phyloP scores from a whole-genome alignment of 2,329 filamentous ascomycete genomes.

The Dactylellina haptotyla region DNA sequence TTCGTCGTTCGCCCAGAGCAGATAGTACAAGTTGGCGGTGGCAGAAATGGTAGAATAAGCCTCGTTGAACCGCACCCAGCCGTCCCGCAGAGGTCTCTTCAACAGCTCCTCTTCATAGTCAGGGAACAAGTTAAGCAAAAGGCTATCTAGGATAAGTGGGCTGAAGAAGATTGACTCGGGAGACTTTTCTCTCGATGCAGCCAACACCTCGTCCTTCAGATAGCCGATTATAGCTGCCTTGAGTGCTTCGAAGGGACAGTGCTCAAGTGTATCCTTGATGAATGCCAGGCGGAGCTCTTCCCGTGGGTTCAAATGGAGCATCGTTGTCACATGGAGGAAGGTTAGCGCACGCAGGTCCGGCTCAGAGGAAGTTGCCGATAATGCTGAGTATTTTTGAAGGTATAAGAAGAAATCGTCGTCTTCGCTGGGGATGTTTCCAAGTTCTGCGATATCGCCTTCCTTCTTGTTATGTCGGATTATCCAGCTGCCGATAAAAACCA shows the following conservation, averaged over 20 bases:
- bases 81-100: conserved; percentile 38
- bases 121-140: conserved; percentile 56
- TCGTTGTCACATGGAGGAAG: conserved; percentile 56
- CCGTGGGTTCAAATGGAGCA: conserved; percentile 57
- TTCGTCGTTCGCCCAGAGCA: conserved; percentile 54
- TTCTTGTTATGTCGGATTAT: conserved; percentile 54
- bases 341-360: conserved; percentile 56
- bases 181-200: conserved; percentile 51
- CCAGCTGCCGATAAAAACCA: conserved; percentile 57
- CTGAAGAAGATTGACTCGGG: conserved; percentile 55
- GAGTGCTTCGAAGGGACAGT: conserved; percentile 59
- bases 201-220: conserved; percentile 58
- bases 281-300: conserved; percentile 57
- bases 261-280: conserved; percentile 59
- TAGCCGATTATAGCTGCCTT: conserved; percentile 58
- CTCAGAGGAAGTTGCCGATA: conserved; percentile 57
- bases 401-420: conserved; percentile 57
- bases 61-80: conserved; percentile 56
- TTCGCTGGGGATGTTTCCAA: conserved; percentile 32
- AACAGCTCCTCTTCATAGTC: conserved; percentile 54
- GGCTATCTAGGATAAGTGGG: conserved; percentile 55
- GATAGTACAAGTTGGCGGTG: conserved; percentile 57
- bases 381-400: conserved; percentile 57
- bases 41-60: conserved; percentile 56
- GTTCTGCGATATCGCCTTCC: conserved; percentile 52